A percentile compares a stretch with the other conserved stretches of the same genome.
Conservation (phyloP, 805 yeast genomes). For the Candida insectorum region DNA sequence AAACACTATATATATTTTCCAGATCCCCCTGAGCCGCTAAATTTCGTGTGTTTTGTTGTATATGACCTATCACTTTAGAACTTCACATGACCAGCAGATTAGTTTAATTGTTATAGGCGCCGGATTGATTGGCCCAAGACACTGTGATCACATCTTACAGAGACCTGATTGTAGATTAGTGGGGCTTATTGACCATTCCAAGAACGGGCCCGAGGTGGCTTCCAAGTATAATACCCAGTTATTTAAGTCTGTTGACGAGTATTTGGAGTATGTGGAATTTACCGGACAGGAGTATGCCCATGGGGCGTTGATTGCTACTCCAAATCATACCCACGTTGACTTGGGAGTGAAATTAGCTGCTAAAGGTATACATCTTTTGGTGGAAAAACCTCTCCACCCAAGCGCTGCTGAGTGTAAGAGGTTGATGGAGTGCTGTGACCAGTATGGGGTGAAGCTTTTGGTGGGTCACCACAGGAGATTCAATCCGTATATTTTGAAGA, state of each 20-base stretch:
- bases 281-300: slow-evolving; percentile 21
- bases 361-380: slow-evolving; percentile 29
- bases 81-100: no score
- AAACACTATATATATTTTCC: no score
- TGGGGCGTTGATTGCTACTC: slow-evolving; percentile 40
- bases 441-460: slow-evolving; percentile 24
- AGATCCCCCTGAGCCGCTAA: no score
- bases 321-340: slow-evolving; percentile 35
- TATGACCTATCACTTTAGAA: no score
- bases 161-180: slow-evolving; percentile 23
- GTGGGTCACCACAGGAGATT: slow-evolving; percentile 42
- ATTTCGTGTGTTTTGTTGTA: no score
- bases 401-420: slow-evolving; percentile 28
- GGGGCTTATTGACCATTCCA: slow-evolving; percentile 34
- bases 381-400: slow-evolving; percentile 37
- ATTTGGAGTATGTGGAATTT: slow-evolving; percentile 20
- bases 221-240: slow-evolving; percentile 17
- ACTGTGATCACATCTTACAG: slow-evolving; percentile 29
- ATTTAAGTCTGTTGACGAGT: slow-evolving; percentile 19
- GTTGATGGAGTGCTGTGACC: slow-evolving; percentile 20
- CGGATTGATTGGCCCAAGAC: slow-evolving; percentile 41
- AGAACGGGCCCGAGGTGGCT: slow-evolving; percentile 24
- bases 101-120: slow-evolving; percentile 31
- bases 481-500: slow-evolving; percentile 35
- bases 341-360: slow-evolving; percentile 29